Percentiles rank a stretch among this genome's conserved stretches.
These are phyloP conservation scores for Cladosporium sphaerospermum DNA, from an alignment of 2,329 filamentous ascomycete species.

Conservation along the genomic window DNA sequence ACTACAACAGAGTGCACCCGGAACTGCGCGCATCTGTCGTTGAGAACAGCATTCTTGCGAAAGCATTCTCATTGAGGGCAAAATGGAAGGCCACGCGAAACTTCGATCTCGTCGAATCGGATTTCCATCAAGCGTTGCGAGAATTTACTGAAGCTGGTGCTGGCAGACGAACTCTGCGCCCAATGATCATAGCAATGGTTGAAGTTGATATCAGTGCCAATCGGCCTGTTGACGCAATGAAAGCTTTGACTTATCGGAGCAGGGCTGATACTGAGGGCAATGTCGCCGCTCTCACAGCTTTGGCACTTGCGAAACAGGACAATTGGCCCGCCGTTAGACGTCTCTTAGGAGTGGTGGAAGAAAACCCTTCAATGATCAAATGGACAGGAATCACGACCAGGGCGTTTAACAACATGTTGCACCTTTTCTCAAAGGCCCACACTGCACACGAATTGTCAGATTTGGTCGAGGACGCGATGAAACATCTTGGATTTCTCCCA, in stretches of 20 bases:
- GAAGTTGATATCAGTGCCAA: constrained; percentile 5
- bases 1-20: not conserved
- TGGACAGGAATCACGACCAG: constrained; percentile 2
- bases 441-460: constrained; percentile 20
- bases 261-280: not conserved
- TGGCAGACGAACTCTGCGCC: not conserved
- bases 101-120: not conserved
- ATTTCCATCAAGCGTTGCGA: not conserved
- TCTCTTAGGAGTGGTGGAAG: not conserved
- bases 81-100: constrained; percentile 13
- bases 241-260: not conserved
- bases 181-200: constrained; percentile 1
- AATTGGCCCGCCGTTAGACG: not conserved
- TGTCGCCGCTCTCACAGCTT: not conserved
- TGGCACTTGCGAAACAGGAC: constrained; percentile 3
- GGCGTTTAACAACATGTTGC: constrained; percentile 19
- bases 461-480: constrained; percentile 21
- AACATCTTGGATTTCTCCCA: constrained; percentile 19
- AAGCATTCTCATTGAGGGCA: not conserved
- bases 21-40: not conserved
- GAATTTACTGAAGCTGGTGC: not conserved
- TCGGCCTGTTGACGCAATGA: not conserved
- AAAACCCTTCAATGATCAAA: not conserved
- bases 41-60: not conserved
- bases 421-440: constrained; percentile 17